phyloP scores from a whole-genome alignment of 2,329 filamentous ascomycete species.

The Aspergillus sp. region DNA sequence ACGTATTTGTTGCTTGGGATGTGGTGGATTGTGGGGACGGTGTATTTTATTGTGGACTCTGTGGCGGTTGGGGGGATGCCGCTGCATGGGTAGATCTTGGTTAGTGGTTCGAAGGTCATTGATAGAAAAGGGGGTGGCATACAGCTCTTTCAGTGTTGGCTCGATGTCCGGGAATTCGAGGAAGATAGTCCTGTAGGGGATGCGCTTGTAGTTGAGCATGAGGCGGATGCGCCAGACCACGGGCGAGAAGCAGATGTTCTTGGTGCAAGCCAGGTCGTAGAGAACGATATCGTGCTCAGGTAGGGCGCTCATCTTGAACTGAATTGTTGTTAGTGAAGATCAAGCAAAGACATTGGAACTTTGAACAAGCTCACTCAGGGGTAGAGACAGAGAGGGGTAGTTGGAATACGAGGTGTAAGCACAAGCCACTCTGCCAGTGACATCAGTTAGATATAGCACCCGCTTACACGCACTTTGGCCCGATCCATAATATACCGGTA shows the following conservation, averaged over 20 bases:
- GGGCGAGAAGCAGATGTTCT: conserved; percentile 45
- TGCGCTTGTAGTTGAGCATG: conserved; percentile 46
- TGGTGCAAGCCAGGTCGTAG: conserved; percentile 43
- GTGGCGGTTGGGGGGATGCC: conserved; percentile 16
- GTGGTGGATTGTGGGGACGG: conserved; percentile 45
- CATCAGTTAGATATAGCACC: too few relatives aligned
- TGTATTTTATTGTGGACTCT: conserved; percentile 27
- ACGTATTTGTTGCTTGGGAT: conserved; percentile 39
- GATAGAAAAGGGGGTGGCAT: conserved; percentile 9
- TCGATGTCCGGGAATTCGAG: conserved; percentile 47
- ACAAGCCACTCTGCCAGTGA: too few relatives aligned
- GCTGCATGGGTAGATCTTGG: conserved; percentile 7
- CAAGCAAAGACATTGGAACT: too few relatives aligned
- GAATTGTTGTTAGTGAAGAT: too few relatives aligned
- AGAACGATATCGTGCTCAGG: conserved; percentile 37
- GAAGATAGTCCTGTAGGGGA: conserved; percentile 43
- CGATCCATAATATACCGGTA: too few relatives aligned
- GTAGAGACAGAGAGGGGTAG: too few relatives aligned
- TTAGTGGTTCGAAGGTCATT: not conserved
- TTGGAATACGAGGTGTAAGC: too few relatives aligned
- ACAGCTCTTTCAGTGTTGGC: conserved; percentile 43
- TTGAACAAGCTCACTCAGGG: too few relatives aligned
- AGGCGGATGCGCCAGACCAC: conserved; percentile 45
- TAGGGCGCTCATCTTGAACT: not conserved
- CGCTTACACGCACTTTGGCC: too few relatives aligned